Base-by-base conservation (phyloP, 495 filamentous ascomycete genomes). In the Penicillium pancosmium region DNA sequence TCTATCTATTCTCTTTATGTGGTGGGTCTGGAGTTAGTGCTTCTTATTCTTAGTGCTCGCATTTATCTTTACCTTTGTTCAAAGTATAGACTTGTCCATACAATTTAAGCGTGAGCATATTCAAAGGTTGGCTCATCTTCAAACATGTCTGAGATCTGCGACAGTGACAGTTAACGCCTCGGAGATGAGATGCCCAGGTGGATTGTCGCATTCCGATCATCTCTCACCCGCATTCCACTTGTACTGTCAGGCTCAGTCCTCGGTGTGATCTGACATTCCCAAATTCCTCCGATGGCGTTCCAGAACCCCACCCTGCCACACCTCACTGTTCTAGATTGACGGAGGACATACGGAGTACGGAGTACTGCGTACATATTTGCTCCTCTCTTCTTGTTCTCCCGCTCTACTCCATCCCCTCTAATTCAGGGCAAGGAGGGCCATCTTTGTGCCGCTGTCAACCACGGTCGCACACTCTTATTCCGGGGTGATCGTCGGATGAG, bases 401-500 rank as follows among this genome's bases (percentile, higher is more conserved):
- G 8, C 27, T 31, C 27, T 31, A 31, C 8, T 9, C 27, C 27
- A 9, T 31, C 5, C 27, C 27, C 4, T 31, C 27, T 31, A 31
- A 31, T 31, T 31, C 27, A 31, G 8, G 6, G 27, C 27, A 8
- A 31, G 27, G 8, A 47, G 40, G 18, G n/a, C 50, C 18, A 44
- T 47, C 54, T 25, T 50, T 57, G 38, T 21, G 31, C 25, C 41
- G 47, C 46, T 13, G 35, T 55, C 43, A 33, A 31, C 50, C 44
- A 51, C 27, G 44, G 46, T 50, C 46, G 38, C 53, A n/a, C 3
- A 3, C 7, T 47, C 55, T 55, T 3, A 33, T 59, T 56, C 56
- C 49, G 56, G 52, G 56, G 61, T 34, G 52, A 63, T 63, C 55
- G 52, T 61, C 59, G 54, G 52, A 34, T 13, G 15, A 47, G 60